Conservation (phyloP, 257 asterid genomes). For the Solanum appendiculatum region DNA sequence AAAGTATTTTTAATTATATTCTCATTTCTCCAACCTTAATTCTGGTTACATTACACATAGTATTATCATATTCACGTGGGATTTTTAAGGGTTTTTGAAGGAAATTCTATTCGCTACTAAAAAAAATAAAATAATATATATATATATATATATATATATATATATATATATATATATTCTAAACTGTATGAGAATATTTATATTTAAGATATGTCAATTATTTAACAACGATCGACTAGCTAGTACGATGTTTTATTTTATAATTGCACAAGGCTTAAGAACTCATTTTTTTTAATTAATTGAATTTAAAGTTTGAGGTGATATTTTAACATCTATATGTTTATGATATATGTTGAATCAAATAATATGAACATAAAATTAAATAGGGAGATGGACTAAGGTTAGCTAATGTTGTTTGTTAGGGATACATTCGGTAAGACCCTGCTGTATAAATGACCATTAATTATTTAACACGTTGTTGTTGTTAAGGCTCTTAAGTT, state of each 20-base stretch:
- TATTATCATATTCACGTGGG: background rate
- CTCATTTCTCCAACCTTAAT: background rate
- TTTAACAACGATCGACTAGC: background rate
- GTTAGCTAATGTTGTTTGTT: background rate
- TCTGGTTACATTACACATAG: background rate
- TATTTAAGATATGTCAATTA: background rate
- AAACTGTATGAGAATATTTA: background rate
- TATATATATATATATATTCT: background rate
- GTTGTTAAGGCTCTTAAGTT: background rate
- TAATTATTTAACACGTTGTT: background rate
- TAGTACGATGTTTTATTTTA: background rate
- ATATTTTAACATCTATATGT: background rate
- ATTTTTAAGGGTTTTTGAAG: background rate
- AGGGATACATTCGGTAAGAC: background rate
- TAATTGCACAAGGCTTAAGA: background rate
- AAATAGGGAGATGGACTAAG: background rate
- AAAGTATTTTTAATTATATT: background rate
- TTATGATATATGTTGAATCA: background rate
- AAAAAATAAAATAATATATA: too few relatives aligned
- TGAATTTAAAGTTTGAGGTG: background rate
- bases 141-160: background rate
- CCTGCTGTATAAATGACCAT: background rate
- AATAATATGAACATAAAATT: background rate
- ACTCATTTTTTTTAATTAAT: background rate
- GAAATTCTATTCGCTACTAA: background rate